A percentile compares a stretch with the other conserved stretches of the same genome.
Evolutionary conservation across 768 basidiomycete species (phyloP).

Genomic region (Atractiella rhizophila): DNA sequence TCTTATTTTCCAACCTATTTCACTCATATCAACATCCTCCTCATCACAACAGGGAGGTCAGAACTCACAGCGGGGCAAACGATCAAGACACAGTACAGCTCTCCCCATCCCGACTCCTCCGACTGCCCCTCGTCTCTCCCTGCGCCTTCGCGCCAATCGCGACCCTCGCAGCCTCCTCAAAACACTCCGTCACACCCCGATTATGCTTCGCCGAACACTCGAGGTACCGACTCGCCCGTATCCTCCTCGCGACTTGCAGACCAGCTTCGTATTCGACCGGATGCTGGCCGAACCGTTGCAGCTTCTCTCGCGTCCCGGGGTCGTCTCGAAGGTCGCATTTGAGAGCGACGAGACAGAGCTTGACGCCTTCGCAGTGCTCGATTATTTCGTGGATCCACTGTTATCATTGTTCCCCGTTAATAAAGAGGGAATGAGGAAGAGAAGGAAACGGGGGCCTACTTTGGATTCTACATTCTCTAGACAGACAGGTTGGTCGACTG

Average conservation of each 20-base stretch:
- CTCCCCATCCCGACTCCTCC: too few species aligned
- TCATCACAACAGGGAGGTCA: too few species aligned
- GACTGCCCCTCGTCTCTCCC: constrained; percentile 10
- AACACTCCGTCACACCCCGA: constrained; percentile 76
- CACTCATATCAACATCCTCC: too few species aligned
- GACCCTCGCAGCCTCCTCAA: constrained; percentile 64
- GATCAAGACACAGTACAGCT: too few species aligned
- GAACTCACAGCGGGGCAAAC: too few species aligned
- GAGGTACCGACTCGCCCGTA: constrained; percentile 46
- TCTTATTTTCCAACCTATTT: too few species aligned
- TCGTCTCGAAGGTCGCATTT: constrained; percentile 94
- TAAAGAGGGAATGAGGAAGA: neutral
- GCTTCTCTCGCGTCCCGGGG: constrained; percentile 37
- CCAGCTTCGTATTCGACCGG: constrained; percentile 60
- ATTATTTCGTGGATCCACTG: constrained; percentile 79
- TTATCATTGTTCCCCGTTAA: too few species aligned
- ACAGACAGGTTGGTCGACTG: constrained; percentile 82
- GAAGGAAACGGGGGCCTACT: neutral
- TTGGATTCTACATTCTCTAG: constrained; percentile 88
- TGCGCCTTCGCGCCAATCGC: constrained; percentile 34
- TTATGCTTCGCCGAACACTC: constrained; percentile 97
- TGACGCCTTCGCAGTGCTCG: constrained; percentile 84
- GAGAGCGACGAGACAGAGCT: constrained; percentile 48
- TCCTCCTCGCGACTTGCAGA: constrained; percentile 17
- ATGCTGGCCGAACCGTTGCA: constrained; percentile 42